Percentiles rank a stretch among this genome's conserved stretches.
These are phyloP conservation scores for Sphagnum magellanicum DNA, from an alignment of 228 moss, liverwort and hornwort genomes.

Conservation along the genomic window DNA sequence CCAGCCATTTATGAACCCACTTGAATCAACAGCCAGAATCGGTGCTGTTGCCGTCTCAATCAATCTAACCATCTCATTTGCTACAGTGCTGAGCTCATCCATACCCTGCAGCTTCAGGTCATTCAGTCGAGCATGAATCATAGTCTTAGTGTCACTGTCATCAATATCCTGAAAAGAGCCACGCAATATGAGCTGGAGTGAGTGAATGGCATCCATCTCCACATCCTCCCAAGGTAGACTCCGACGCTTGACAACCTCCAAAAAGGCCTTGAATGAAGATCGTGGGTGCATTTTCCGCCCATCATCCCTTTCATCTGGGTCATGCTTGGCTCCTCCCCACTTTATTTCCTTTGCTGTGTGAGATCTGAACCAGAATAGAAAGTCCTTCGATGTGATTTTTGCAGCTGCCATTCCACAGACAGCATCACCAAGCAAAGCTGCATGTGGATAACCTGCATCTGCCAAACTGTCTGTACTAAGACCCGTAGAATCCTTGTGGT, in stretches of 20 bases:
- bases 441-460: slow-evolving; percentile 85
- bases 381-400: slow-evolving; percentile 87
- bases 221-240: slow-evolving; percentile 97
- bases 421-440: slow-evolving; percentile 71
- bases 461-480: slow-evolving; percentile 90
- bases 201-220: slow-evolving; percentile 99
- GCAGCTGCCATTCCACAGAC: slow-evolving; percentile 99
- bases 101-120: slow-evolving; percentile 94
- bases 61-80: slow-evolving; percentile 97
- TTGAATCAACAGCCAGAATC: slow-evolving; percentile 87
- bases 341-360: slow-evolving; percentile 96
- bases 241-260: slow-evolving; percentile 94
- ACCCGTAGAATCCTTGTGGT: slow-evolving; percentile 94
- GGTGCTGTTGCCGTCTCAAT: slow-evolving; percentile 98
- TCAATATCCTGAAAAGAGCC: slow-evolving; percentile 97
- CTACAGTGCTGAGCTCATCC: slow-evolving; percentile 97
- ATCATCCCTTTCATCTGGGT: slow-evolving; percentile 87
- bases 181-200: slow-evolving; percentile 89
- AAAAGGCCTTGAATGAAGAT: slow-evolving; percentile 90
- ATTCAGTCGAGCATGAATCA: slow-evolving; percentile 93
- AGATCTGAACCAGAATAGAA: slow-evolving; percentile 97
- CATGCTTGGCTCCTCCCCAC: slow-evolving; percentile 97
- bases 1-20: slow-evolving; percentile 91
- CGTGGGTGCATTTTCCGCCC: slow-evolving; percentile 97
- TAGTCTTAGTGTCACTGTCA: slow-evolving; percentile 93